A percentile compares a stretch with the other conserved stretches of the same genome.
Conservation (phyloP, 1,284 basidiomycete genomes). For the Rhodofomes roseus region DNA sequence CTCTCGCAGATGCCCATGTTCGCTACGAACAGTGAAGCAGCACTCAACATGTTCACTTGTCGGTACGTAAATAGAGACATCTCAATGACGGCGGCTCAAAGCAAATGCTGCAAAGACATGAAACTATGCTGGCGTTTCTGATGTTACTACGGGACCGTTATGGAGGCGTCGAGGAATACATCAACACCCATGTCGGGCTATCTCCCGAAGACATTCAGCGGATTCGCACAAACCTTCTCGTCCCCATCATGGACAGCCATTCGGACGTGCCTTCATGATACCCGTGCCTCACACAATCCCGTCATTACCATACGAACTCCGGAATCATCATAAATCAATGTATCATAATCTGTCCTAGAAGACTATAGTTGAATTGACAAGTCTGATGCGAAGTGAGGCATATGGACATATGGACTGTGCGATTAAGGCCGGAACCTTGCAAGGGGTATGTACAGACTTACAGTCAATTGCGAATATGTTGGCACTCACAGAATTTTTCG, state of each 20-base stretch:
- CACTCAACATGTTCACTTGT: constrained; percentile 74
- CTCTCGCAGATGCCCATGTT: constrained; percentile 68
- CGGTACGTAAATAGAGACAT: constrained; percentile 41
- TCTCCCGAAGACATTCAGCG: constrained; percentile 54
- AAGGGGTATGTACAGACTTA: too few relatives aligned
- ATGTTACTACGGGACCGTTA: constrained; percentile 56
- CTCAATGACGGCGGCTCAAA: not conserved
- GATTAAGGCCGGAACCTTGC: not conserved
- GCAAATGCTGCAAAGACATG: constrained; percentile 39
- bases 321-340: not conserved
- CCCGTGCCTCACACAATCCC: not conserved
- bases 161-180: constrained; percentile 62
- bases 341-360: not conserved
- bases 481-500: too few relatives aligned
- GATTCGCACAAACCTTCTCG: constrained; percentile 59
- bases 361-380: not conserved
- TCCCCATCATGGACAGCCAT: constrained; percentile 14
- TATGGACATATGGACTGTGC: not conserved
- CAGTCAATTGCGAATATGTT: too few relatives aligned
- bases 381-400: not conserved
- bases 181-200: constrained; percentile 49
- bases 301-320: not conserved
- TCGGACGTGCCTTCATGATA: not conserved
- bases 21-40: constrained; percentile 64
- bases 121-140: constrained; percentile 71